Conservation (phyloP, 2,329 filamentous ascomycete species). For the Mariannaea elegans region DNA sequence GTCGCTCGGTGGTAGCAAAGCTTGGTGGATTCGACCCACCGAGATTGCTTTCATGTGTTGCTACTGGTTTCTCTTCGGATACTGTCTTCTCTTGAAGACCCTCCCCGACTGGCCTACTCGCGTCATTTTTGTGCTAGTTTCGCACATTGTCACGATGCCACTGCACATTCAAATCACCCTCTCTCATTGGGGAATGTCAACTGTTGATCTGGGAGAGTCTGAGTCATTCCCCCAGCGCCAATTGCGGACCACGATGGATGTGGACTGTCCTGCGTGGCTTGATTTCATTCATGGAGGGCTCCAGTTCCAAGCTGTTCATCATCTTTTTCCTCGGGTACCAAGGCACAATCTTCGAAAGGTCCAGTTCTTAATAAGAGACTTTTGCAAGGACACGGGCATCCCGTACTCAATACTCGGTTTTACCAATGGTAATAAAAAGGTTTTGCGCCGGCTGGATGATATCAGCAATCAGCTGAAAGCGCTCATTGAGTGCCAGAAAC, state of each 20-base stretch:
- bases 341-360: conserved; percentile 71
- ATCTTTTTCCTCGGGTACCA: conserved; percentile 74
- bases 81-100: conserved; percentile 67
- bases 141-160: conserved; percentile 72
- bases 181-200: conserved; percentile 78
- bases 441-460: conserved; percentile 59
- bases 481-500: conserved; percentile 64
- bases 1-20: conserved; percentile 63
- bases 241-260: conserved; percentile 77
- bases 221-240: conserved; percentile 76
- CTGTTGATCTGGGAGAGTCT: conserved; percentile 67
- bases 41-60: conserved; percentile 70
- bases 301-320: conserved; percentile 78
- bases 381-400: conserved; percentile 70
- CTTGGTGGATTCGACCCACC: conserved; percentile 73
- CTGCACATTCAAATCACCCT: conserved; percentile 78
- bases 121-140: conserved; percentile 69
- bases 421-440: conserved; percentile 67
- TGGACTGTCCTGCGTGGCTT: conserved; percentile 76
- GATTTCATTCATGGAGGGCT: conserved; percentile 78
- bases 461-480: conserved; percentile 69
- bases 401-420: conserved; percentile 71
- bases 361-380: conserved; percentile 68
- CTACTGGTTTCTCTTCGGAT: conserved; percentile 76
- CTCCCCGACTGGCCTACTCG: conserved; percentile 67